Evolutionary conservation across 257 asterid species (phyloP).

Genomic region (Petrea volubilis): DNA sequence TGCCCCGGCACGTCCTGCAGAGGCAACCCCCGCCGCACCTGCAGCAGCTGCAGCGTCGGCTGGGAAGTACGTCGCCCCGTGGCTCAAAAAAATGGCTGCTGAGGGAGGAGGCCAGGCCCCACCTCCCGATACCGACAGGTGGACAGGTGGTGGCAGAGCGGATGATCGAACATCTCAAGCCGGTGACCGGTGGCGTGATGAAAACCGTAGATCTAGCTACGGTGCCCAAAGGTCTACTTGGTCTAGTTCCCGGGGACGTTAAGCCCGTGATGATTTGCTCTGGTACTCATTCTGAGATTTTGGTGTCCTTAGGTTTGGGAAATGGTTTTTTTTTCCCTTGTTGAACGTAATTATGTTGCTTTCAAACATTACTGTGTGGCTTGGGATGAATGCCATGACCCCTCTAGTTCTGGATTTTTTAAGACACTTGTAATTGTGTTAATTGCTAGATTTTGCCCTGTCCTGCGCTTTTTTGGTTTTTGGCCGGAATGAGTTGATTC

Average conservation of each 20-base stretch:
- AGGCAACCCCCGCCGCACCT: slow-evolving; percentile 16
- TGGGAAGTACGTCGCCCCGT: slow-evolving; percentile 63
- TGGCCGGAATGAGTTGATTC: no score
- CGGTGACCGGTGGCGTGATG: slow-evolving; percentile 59
- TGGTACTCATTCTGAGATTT: not conserved
- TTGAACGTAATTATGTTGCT: not conserved
- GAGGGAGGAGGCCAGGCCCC: slow-evolving; percentile 39
- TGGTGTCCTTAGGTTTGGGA: not conserved
- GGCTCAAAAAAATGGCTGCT: slow-evolving; percentile 25
- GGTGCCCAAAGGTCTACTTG: slow-evolving; percentile 42
- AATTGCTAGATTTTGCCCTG: no score
- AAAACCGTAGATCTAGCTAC: slow-evolving; percentile 27
- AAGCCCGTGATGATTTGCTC: not conserved
- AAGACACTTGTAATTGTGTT: not conserved
- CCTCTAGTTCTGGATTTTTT: not conserved
- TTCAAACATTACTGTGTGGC: not conserved
- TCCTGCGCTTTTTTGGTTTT: no score
- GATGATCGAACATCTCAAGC: slow-evolving; percentile 38
- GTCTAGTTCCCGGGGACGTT: slow-evolving; percentile 39
- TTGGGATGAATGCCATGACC: not conserved
- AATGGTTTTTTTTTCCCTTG: not conserved
- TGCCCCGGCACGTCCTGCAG: slow-evolving; percentile 36
- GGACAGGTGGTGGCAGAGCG: slow-evolving; percentile 40
- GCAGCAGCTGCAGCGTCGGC: slow-evolving; percentile 32
- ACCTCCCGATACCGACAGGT: slow-evolving; percentile 55